Evolutionary conservation across 768 basidiomycete genomes (phyloP).

Genomic region (Termitomyces sp.): DNA sequence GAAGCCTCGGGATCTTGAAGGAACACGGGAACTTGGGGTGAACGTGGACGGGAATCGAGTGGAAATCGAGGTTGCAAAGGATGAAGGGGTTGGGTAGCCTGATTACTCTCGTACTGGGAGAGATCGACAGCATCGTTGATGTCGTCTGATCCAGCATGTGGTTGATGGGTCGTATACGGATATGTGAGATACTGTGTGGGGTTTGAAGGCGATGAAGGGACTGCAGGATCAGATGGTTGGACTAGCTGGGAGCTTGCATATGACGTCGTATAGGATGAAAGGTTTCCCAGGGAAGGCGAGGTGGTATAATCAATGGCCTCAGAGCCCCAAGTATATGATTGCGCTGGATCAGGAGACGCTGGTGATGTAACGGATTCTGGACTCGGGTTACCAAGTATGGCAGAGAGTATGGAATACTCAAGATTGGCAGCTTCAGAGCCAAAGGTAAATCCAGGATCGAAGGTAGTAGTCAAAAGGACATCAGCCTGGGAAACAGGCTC

Average conservation of each 20-base stretch:
- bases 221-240: slow-evolving; percentile 27
- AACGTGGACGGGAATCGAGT: slow-evolving; percentile 35
- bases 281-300: slow-evolving; percentile 26
- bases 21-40: slow-evolving; percentile 30
- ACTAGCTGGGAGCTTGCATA: slow-evolving; percentile 31
- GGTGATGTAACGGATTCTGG: slow-evolving; percentile 40
- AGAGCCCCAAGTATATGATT: slow-evolving; percentile 37
- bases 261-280: slow-evolving; percentile 23
- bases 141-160: slow-evolving; percentile 28
- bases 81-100: slow-evolving; percentile 27
- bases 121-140: slow-evolving; percentile 30
- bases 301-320: slow-evolving; percentile 33
- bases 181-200: slow-evolving; percentile 40
- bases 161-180: slow-evolving; percentile 32
- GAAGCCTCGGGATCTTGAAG: slow-evolving; percentile 21
- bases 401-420: slow-evolving; percentile 92
- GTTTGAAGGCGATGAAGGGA: slow-evolving; percentile 29
- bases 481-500: slow-evolving; percentile 52
- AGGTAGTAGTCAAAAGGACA: slow-evolving; percentile 52
- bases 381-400: slow-evolving; percentile 80
- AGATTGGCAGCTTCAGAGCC: slow-evolving; percentile 89
- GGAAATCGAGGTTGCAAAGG: slow-evolving; percentile 50
- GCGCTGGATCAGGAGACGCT: slow-evolving; percentile 29
- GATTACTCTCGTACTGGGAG: slow-evolving; percentile 21
- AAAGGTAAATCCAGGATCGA: slow-evolving; percentile 62